Conservation (phyloP, 2,329 filamentous ascomycete genomes). For the Calonectria hongkongensis region DNA sequence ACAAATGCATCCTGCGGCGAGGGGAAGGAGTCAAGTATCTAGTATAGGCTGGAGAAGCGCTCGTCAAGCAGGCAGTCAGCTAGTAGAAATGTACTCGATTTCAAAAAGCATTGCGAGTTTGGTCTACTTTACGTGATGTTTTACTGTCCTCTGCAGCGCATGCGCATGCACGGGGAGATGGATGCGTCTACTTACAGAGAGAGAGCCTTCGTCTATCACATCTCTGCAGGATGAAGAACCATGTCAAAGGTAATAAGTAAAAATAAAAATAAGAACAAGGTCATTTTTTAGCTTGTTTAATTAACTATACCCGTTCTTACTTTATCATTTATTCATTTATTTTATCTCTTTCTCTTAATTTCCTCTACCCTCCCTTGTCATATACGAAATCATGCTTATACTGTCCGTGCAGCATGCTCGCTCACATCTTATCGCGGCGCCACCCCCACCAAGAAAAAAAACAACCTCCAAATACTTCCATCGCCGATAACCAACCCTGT, state of each 20-base stretch:
- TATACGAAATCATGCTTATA: too few species aligned
- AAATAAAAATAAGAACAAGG: neutral
- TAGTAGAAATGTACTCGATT: conserved; percentile 34
- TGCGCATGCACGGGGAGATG: too few species aligned
- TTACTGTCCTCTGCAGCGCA: neutral
- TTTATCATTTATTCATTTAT: neutral
- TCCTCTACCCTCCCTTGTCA: too few species aligned
- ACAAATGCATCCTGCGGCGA: conserved; percentile 42
- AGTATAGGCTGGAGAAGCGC: conserved; percentile 32
- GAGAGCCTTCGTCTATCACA: too few species aligned
- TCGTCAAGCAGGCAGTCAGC: conserved; percentile 30
- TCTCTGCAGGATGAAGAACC: too few species aligned
- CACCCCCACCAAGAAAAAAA: conserved; percentile 43
- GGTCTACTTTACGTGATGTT: neutral
- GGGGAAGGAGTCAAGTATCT: conserved; percentile 30
- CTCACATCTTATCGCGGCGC: conserved; percentile 44
- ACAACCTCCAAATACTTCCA: conserved; percentile 42
- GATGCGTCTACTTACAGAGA: too few species aligned
- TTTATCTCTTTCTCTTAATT: neutral
- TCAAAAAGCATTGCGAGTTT: neutral
- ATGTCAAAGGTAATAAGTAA: neutral
- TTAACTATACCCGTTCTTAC: too few species aligned
- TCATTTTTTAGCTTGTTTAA: neutral
- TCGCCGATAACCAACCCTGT: neutral
- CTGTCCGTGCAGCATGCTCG: neutral